Conservation (phyloP, 495 filamentous ascomycete genomes). For the Lineolata rhizophorae region DNA sequence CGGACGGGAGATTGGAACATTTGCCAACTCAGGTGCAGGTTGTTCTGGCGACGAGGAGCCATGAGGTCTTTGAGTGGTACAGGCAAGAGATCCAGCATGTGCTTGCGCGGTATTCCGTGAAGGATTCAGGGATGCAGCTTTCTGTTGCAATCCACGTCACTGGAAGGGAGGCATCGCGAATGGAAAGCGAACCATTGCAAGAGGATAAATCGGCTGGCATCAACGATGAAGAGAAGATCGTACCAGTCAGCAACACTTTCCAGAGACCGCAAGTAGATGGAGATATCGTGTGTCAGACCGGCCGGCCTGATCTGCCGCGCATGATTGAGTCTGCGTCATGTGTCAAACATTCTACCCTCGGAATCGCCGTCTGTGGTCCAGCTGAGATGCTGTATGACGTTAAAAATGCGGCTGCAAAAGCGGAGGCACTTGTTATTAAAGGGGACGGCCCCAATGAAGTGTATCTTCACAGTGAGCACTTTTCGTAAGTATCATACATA, state of each 20-base stretch:
- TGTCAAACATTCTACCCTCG: no score
- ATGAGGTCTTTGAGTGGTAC: constrained; percentile 1
- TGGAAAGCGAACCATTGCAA: background rate
- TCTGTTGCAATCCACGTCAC: background rate
- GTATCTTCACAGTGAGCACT: constrained; percentile 30
- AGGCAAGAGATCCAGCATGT: background rate
- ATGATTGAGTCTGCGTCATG: no score
- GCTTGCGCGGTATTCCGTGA: background rate
- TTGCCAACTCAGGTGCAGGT: background rate
- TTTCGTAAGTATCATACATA: no score
- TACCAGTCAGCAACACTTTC: background rate
- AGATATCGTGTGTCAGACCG: constrained; percentile 14
- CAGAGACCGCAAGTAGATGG: constrained; percentile 19
- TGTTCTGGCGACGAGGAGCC: constrained; percentile 1
- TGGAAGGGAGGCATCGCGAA: background rate
- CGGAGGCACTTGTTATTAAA: constrained; percentile 20
- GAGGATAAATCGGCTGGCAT: background rate
- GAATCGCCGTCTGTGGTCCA: constrained; percentile 29
- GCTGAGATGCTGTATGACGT: constrained; percentile 27
- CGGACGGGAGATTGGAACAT: background rate
- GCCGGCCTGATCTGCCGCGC: constrained; percentile 9
- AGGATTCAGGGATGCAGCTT: background rate
- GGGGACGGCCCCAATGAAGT: constrained; percentile 22
- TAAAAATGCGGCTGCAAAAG: constrained; percentile 23
- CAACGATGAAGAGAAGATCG: background rate